These are phyloP conservation scores for Candida maltosa DNA, from an alignment of 805 yeast species.

Conservation along the genomic window DNA sequence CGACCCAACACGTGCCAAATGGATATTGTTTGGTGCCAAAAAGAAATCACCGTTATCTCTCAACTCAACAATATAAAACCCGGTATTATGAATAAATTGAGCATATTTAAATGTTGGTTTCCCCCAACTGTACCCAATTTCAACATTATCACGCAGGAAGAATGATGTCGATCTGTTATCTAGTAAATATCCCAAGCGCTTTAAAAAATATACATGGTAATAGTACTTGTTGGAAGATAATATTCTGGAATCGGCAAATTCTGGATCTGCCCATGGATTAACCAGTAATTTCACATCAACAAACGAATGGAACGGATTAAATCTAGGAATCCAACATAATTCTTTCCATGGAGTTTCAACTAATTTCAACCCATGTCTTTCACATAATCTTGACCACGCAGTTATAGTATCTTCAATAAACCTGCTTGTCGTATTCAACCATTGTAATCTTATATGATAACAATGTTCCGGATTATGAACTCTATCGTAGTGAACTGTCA, in stretches of 20 bases:
- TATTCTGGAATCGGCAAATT: conserved; percentile 40
- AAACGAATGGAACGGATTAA: conserved; percentile 87
- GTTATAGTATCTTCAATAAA: conserved; percentile 29
- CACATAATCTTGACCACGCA: conserved; percentile 78
- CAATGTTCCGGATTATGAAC: conserved; percentile 95
- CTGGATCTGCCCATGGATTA: conserved; percentile 68
- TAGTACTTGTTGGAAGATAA: conserved; percentile 56
- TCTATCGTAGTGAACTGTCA: conserved; percentile 83
- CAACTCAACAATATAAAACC: conserved; percentile 85
- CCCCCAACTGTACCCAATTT: conserved; percentile 89
- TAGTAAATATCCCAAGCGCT: conserved; percentile 67
- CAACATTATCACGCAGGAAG: conserved; percentile 52
- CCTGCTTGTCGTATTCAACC: conserved; percentile 89
- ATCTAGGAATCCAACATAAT: conserved; percentile 66
- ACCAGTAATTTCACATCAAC: conserved; percentile 64
- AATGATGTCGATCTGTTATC: conserved; percentile 76
- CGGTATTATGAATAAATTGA: conserved; percentile 87
- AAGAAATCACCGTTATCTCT: conserved; percentile 74
- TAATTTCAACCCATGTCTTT: conserved; percentile 69
- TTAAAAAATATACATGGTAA: conserved; percentile 74
- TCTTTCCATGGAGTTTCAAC: conserved; percentile 94
- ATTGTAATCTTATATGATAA: conserved; percentile 84
- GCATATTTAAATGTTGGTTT: conserved; percentile 74
- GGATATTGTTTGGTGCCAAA: conserved; percentile 84
- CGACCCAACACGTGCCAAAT: conserved; percentile 68